Evolutionary conservation across 208 protist genomes (phyloP).

Genomic region (Wallacemonas sp.): DNA sequence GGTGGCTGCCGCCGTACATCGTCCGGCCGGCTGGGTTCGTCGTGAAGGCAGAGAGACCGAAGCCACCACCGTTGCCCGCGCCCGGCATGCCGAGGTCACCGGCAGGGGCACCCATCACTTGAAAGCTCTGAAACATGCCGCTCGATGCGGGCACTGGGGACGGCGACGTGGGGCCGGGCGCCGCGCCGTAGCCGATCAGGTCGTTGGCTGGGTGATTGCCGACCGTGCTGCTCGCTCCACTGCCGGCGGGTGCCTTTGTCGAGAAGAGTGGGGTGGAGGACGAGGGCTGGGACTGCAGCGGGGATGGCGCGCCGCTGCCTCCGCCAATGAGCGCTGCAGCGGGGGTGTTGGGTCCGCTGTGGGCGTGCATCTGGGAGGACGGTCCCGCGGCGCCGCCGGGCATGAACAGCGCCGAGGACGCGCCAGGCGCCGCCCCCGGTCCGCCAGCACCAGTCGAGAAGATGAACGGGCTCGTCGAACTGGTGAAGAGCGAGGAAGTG

Average conservation of each 20-base stretch:
- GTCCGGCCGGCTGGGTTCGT: slow-evolving; percentile 25
- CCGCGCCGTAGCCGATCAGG: slow-evolving; percentile 3
- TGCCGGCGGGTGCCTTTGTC: slow-evolving; percentile 2
- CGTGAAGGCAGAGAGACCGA: slow-evolving; percentile 25
- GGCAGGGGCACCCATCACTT: not conserved
- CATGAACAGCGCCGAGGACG: not conserved
- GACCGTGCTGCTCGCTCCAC: slow-evolving; percentile 6
- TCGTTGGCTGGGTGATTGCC: slow-evolving; percentile 4
- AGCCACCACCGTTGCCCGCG: not conserved
- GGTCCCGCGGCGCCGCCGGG: not conserved
- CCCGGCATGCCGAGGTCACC: not conserved
- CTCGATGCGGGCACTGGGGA: slow-evolving; percentile 6
- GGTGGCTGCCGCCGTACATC: not conserved
- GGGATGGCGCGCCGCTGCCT: too few relatives aligned
- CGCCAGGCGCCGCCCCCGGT: slow-evolving; percentile 18
- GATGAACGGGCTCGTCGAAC: not conserved
- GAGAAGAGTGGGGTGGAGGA: not conserved
- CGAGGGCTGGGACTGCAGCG: too few relatives aligned
- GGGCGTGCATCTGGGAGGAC: not conserved
- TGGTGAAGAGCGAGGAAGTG: not conserved
- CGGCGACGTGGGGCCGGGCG: slow-evolving; percentile 6
- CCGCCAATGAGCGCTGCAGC: slow-evolving; percentile 2
- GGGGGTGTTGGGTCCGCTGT: not conserved
- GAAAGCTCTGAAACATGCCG: slow-evolving; percentile 9
- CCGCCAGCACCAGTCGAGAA: slow-evolving; percentile 17